Conservation (phyloP, 129 eudicot species). For the Artemisia annua region DNA sequence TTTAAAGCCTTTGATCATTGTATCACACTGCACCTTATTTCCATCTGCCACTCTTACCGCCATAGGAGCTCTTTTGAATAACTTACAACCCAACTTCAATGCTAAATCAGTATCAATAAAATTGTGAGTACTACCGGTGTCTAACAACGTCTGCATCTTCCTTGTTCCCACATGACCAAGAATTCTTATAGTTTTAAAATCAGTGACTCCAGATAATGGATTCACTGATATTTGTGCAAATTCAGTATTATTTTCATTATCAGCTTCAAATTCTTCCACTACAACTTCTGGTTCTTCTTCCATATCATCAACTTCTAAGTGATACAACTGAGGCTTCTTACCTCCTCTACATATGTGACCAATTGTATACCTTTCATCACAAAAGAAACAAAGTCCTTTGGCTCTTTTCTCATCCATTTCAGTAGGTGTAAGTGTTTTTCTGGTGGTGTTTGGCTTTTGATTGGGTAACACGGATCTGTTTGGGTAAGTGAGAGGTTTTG, state of each 20-base stretch:
- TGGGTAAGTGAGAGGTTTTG: background rate
- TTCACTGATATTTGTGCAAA: background rate
- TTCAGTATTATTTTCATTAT: background rate
- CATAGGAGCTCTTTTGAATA: background rate
- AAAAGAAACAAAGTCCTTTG: background rate
- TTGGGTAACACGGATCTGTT: background rate
- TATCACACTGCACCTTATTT: background rate
- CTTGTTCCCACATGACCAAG: background rate
- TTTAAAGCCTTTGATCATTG: background rate
- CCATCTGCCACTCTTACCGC: conserved; percentile 11
- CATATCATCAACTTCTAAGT: background rate
- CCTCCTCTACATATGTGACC: background rate
- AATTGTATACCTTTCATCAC: background rate
- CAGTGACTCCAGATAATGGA: no score
- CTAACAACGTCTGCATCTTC: background rate
- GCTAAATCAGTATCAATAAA: conserved; percentile 8
- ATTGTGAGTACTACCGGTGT: conserved; percentile 24
- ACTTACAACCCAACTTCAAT: background rate
- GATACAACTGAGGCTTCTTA: background rate
- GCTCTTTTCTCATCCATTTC: background rate
- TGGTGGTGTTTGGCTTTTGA: background rate
- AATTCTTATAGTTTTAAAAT: background rate
- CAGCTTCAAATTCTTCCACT: background rate
- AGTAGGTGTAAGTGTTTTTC: background rate
- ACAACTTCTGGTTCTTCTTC: background rate